These are phyloP conservation scores for Calonectria pauciramosa DNA, from an alignment of 2,329 filamentous ascomycete species.

Conservation along the genomic window DNA sequence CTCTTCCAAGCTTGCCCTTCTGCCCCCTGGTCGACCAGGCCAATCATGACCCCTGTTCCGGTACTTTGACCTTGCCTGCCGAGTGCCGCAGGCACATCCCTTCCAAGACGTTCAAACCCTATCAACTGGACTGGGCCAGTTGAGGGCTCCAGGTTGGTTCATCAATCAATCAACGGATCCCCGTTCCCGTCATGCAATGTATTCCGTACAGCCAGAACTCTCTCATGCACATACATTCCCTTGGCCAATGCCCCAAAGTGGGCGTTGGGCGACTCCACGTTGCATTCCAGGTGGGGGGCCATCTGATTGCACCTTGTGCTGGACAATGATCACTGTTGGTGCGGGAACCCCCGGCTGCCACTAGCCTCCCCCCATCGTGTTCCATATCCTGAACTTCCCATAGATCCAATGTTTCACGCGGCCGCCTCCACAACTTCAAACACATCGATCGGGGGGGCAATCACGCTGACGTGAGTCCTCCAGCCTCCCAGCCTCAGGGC, in stretches of 20 bases:
- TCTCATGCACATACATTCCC: constrained; percentile 9
- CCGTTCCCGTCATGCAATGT: constrained; percentile 14
- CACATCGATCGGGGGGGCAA: constrained; percentile 28
- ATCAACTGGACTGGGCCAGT: constrained; percentile 12
- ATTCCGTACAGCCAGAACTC: constrained; percentile 17
- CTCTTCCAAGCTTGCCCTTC: constrained; percentile 33
- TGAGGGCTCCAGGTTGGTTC: constrained; percentile 16
- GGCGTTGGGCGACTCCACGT: constrained; percentile 23
- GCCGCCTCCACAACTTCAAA: constrained; percentile 43
- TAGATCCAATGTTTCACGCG: constrained; percentile 43
- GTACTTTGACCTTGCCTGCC: constrained; percentile 31
- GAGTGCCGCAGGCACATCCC: constrained; percentile 22
- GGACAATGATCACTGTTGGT: constrained; percentile 29
- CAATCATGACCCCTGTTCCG: constrained; percentile 31
- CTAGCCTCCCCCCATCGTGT: constrained; percentile 35
- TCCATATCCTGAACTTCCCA: constrained; percentile 32
- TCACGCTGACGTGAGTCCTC: constrained; percentile 20
- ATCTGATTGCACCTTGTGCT: constrained; percentile 8
- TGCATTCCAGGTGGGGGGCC: constrained; percentile 25
- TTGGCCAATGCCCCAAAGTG: constrained; percentile 1
- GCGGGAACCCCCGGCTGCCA: constrained; percentile 30
- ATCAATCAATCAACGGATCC: constrained; percentile 20
- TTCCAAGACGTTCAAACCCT: constrained; percentile 19
- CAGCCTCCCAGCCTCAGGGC: background rate
- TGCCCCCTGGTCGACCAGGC: constrained; percentile 8